Conservation (phyloP, 75 land plant species). For the Cryptomeria japonica region DNA sequence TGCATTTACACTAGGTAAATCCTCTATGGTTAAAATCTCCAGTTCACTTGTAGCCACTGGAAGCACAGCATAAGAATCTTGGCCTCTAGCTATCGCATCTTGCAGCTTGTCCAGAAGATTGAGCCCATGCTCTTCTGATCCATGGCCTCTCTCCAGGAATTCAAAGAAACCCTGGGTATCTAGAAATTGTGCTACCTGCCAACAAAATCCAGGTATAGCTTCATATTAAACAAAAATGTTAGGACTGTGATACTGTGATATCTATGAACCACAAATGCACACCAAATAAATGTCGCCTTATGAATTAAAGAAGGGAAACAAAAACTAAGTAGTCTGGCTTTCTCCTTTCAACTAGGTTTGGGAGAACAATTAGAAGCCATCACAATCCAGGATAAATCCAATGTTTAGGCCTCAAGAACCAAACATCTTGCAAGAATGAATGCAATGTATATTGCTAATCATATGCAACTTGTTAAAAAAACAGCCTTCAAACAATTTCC, state of each 20-base stretch:
- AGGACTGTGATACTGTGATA: too few relatives aligned
- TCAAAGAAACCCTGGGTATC: constrained; percentile 93
- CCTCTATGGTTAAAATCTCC: constrained; percentile 80
- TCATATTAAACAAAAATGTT: not conserved
- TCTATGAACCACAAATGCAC: not conserved
- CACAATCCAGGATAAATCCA: not conserved
- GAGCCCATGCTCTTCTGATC: constrained; percentile 53
- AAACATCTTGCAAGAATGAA: constrained; percentile 3
- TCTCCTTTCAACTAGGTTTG: not conserved
- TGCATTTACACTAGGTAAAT: constrained; percentile 39
- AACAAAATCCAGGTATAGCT: not conserved
- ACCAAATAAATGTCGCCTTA: not conserved
- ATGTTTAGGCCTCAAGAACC: constrained; percentile 9
- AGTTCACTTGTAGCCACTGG: constrained; percentile 49
- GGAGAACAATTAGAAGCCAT: not conserved
- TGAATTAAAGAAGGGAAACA: not conserved
- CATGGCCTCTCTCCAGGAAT: constrained; percentile 79
- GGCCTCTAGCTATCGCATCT: constrained; percentile 82
- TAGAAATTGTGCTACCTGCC: constrained; percentile 75
- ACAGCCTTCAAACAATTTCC: not conserved
- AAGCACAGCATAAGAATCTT: constrained; percentile 60
- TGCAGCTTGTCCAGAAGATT: constrained; percentile 94
- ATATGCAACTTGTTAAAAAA: not conserved
- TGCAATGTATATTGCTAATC: not conserved
- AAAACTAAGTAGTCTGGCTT: not conserved